Evolutionary conservation across 768 basidiomycete species (phyloP).

Genomic region (Psilocybe subaeruginosa): DNA sequence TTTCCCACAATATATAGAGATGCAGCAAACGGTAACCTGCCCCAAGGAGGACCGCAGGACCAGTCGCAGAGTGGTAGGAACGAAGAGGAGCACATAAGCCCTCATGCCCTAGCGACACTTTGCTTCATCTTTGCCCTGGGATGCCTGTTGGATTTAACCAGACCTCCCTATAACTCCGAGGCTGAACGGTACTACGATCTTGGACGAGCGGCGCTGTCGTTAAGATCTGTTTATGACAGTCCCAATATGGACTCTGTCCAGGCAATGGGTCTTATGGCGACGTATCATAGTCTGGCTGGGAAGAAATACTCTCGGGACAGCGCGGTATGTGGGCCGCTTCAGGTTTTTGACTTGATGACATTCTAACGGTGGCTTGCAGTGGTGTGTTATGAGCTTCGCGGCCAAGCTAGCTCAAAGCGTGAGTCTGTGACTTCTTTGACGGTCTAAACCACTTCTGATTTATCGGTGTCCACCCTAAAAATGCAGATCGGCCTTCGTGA

Average conservation of each 20-base stretch:
- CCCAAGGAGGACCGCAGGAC: constrained; percentile 1
- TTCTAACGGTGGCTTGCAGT: constrained; percentile 29
- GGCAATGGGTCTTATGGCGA: constrained; percentile 58
- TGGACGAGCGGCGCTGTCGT: constrained; percentile 55
- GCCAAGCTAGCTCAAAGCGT: constrained; percentile 65
- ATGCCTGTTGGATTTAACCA: constrained; percentile 56
- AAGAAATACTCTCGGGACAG: constrained; percentile 53
- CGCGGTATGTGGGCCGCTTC: constrained; percentile 35
- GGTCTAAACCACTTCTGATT: neutral
- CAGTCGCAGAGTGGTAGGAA: neutral
- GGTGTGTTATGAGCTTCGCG: constrained; percentile 57
- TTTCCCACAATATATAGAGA: constrained; percentile 41
- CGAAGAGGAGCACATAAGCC: constrained; percentile 16
- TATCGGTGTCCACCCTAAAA: neutral
- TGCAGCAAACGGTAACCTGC: constrained; percentile 9
- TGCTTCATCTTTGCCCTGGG: constrained; percentile 67
- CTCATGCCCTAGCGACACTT: constrained; percentile 56
- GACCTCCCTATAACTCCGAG: constrained; percentile 55
- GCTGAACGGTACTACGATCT: constrained; percentile 64
- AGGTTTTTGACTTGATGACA: constrained; percentile 18
- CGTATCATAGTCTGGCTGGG: constrained; percentile 57
- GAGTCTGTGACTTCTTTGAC: constrained; percentile 12
- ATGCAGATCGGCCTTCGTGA: constrained; percentile 61
- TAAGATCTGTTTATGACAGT: constrained; percentile 53
- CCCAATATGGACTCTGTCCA: constrained; percentile 60